Percentiles rank a stretch among this genome's conserved stretches.
phyloP scores from a whole-genome alignment of 1,284 basidiomycete genomes.

The Fomitopsis palustris region DNA sequence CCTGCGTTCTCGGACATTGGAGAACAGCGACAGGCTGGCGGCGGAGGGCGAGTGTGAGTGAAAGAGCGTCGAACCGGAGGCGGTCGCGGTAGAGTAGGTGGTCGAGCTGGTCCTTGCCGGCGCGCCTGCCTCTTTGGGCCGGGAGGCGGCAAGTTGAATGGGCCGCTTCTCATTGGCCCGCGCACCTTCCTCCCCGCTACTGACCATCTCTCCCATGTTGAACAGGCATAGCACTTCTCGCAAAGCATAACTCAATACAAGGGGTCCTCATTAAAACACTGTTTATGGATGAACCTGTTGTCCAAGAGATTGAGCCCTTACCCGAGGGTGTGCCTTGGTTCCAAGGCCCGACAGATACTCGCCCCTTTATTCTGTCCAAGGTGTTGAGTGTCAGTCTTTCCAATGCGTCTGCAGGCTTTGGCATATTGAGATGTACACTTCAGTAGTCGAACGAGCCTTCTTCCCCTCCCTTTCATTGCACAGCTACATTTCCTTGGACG shows the following conservation, averaged over 20 bases:
- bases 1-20: slow-evolving; percentile 25
- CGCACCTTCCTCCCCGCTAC: neutral
- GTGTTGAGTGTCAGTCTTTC: slow-evolving; percentile 27
- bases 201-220: neutral
- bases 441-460: slow-evolving; percentile 10
- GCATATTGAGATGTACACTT: slow-evolving; percentile 15
- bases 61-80: neutral
- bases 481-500: slow-evolving; percentile 60
- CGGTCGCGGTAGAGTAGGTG: neutral
- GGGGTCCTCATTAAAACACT: neutral
- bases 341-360: slow-evolving; percentile 27
- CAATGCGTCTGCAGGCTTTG: neutral
- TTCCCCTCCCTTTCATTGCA: slow-evolving; percentile 18
- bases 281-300: neutral
- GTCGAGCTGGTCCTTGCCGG: slow-evolving; percentile 1
- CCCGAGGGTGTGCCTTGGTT: slow-evolving; percentile 35
- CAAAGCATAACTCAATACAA: neutral
- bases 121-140: slow-evolving; percentile 3
- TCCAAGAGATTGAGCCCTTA: neutral
- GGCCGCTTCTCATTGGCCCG: neutral
- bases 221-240: neutral
- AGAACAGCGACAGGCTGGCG: slow-evolving; percentile 11
- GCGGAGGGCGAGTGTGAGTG: neutral
- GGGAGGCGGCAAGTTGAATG: neutral
- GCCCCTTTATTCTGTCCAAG: slow-evolving; percentile 36